phyloP scores from a whole-genome alignment of 2,329 filamentous ascomycete genomes.

The Botrytis byssoidea region DNA sequence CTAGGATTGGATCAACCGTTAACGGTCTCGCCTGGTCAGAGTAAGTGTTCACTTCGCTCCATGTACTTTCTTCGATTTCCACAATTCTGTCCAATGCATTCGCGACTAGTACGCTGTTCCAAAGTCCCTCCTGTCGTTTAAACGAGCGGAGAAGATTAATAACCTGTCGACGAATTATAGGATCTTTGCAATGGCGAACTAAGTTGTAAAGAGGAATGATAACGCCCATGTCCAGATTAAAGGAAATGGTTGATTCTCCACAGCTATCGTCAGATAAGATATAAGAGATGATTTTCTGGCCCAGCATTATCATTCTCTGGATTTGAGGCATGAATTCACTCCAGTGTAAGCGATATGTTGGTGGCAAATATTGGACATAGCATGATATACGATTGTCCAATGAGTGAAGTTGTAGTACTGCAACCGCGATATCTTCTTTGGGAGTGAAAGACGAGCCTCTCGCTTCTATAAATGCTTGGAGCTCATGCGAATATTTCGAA shows the following conservation, averaged over 20 bases:
- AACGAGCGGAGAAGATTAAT: conserved; percentile 59
- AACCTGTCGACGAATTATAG: conserved; percentile 54
- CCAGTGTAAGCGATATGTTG: not conserved
- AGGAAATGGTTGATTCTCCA: conserved; percentile 37
- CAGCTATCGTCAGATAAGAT: not conserved
- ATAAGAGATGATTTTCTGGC: not conserved
- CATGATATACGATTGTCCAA: conserved; percentile 18
- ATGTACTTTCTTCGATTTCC: conserved; percentile 27
- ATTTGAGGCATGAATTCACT: not conserved
- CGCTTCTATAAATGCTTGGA: not conserved
- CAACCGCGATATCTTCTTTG: not conserved
- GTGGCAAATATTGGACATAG: conserved; percentile 17
- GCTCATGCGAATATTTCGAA: not conserved
- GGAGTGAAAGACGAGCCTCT: not conserved
- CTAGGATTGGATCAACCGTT: conserved; percentile 21
- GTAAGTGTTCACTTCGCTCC: not conserved
- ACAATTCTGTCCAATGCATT: conserved; percentile 28
- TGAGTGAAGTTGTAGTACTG: conserved; percentile 22
- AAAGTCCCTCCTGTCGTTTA: conserved; percentile 63
- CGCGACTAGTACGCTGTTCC: conserved; percentile 47
- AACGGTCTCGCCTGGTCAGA: not conserved
- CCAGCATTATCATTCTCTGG: conserved; percentile 1
- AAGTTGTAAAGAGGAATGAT: conserved; percentile 63
- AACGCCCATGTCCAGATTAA: conserved; percentile 62
- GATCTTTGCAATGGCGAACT: conserved; percentile 61